Base-by-base conservation (phyloP, 345 rosid species). In the Eutrema japonicum region DNA sequence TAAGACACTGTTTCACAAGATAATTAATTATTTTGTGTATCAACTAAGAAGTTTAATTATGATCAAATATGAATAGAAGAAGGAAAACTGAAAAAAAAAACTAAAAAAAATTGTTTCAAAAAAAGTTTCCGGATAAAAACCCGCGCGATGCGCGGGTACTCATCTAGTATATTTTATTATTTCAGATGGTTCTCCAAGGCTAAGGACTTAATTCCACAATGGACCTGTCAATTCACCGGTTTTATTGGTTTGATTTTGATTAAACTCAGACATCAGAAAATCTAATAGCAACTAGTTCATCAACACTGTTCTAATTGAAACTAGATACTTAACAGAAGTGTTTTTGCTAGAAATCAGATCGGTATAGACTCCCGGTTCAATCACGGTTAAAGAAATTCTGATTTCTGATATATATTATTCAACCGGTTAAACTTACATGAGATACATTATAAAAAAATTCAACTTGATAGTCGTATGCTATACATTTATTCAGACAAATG, bases 381-480 rank as follows among this genome's bases (percentile, higher is more conserved):
- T 8, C 6, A 47, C 33, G 10, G 3, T 66, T 26, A 12, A 8
- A 43, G 53, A 66, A 66, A 58, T 58, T 58, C 0, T 22, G 54
- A 11, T 47, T 32, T 74, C 14, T 8, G 51, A 29, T 58, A 40
- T 18, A 7, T 33, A 67, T 68, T 60, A 68, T 68, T 75, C 35
- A 68, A 51, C 12, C n/a, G 16, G 69, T 68, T 60, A 51, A 52
- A 8, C 41, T 32, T 67, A 47, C 66, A 66, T 29, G 36, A 37
- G 66, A 33, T 48, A 67, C 55, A 51, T 26, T 7, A 75, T 26
- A 33, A 45, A 37, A 50, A 0, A 37, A 32, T 49, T 43, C 56
- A 35, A 75, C 56, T 75, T 60, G 78, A 75, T 22, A 59, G 62
- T 50, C 40, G 68, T 59, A 74, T 49, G 56, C 63, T 68, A 75